Evolutionary conservation across 2,329 filamentous ascomycete species (phyloP), one percentile per base, ranked within the genome.

Genomic region (Fusarium paranaense): DNA sequence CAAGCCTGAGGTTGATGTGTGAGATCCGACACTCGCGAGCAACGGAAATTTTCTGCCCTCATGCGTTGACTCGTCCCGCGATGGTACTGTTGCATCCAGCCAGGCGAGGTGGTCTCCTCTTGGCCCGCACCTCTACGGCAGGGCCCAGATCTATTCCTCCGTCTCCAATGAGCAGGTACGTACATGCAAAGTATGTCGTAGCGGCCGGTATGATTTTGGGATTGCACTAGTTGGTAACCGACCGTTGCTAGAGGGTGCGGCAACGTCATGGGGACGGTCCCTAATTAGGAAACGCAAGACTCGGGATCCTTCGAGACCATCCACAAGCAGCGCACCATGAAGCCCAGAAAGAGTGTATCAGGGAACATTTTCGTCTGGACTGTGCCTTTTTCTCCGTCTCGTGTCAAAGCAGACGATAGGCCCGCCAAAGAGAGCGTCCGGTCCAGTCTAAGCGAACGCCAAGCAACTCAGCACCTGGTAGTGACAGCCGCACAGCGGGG

Each of bases 81-180:
- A 81, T 80, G 79, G 66, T 71, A 80, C 76, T 71, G 79, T 81
- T 70, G 67, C 78, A 81, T 75, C 70, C 70, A 50, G 67, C 64
- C 62, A 72, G 68, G 67, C 67, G 69, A 78, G 74, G 73, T 76
- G 65, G 62, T 57, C 57, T 69, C 56, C 25, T 65, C 72, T 71
- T 69, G 67, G 58, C 66, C 63, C 66, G 58, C 50, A 52, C 60
- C 57, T 66, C 50, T 62, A 58, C 52, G 63, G 59, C 62, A 75
- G 69, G 72, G 72, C 62, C 69, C 69, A 70, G 69, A 74, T 74
- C 66, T 74, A 72, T 72, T 63, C 40, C 59, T 70, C 47, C 65
- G 40, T 62, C 50, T 60, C 47, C 47, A 54, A 54, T 54, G 6
- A 32, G 18, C n/a, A 50, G 10, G 27, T 32, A 54, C 18, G n/a